A percentile compares a stretch with the other conserved stretches of the same genome.
Evolutionary conservation across 2,329 filamentous ascomycete genomes (phyloP).

Genomic region (Trichoderma sp.): DNA sequence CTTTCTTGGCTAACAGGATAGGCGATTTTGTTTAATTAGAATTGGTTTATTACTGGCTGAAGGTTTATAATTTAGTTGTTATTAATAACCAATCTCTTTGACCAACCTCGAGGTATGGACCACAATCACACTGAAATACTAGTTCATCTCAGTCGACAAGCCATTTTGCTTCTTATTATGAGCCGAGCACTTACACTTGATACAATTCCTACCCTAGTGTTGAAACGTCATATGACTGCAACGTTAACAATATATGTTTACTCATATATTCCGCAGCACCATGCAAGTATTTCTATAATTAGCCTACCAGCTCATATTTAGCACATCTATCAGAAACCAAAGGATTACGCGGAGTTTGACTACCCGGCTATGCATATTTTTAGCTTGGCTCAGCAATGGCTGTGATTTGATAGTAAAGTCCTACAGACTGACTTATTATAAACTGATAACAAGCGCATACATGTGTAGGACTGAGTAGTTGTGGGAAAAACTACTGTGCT

Average conservation of each 20-base stretch:
- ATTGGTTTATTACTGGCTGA: not conserved
- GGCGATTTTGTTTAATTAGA: not conserved
- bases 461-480: not conserved
- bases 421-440: not conserved
- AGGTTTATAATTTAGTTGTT: not conserved
- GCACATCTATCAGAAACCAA: not conserved
- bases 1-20: not conserved
- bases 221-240: not conserved
- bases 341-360: not conserved
- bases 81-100: too few relatives aligned
- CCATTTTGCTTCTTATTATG: not conserved
- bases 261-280: not conserved
- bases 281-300: not conserved
- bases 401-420: not conserved
- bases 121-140: not conserved
- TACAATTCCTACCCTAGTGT: not conserved
- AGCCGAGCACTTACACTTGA: not conserved
- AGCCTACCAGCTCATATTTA: not conserved
- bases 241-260: not conserved
- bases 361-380: conserved; percentile 5
- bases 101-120: not conserved
- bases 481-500: not conserved
- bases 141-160: not conserved
- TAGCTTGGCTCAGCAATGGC: not conserved
- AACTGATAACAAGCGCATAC: not conserved